Conservation (phyloP, 176 grass and related monocot genomes). For the Cymbopogon citratus region DNA sequence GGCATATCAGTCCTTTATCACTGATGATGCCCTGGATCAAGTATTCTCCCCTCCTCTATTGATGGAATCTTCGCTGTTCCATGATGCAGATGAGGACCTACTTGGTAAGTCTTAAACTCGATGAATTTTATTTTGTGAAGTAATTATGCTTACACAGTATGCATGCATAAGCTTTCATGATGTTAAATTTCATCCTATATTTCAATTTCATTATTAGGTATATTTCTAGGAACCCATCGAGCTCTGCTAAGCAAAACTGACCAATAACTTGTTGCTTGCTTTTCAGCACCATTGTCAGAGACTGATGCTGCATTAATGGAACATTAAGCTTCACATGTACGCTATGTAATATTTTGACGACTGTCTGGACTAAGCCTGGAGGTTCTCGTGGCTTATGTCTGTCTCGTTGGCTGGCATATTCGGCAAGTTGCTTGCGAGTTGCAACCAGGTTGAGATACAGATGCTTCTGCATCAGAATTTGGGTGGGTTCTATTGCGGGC, state of each 20-base stretch:
- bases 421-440: slow-evolving; percentile 15
- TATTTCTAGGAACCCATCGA: background rate
- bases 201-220: background rate
- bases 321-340: slow-evolving; percentile 47
- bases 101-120: slow-evolving; percentile 56
- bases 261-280: slow-evolving; percentile 15
- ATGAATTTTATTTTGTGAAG: background rate
- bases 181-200: background rate
- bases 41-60: slow-evolving; percentile 84
- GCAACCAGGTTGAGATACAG: slow-evolving; percentile 9
- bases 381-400: slow-evolving; percentile 4
- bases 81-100: slow-evolving; percentile 82
- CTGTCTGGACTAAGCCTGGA: background rate
- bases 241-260: slow-evolving; percentile 8
- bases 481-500: background rate
- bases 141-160: slow-evolving; percentile 5
- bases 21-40: slow-evolving; percentile 90
- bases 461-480: background rate
- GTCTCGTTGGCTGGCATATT: background rate
- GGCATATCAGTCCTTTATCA: slow-evolving; percentile 40
- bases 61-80: slow-evolving; percentile 73
- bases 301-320: slow-evolving; percentile 89
- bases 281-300: slow-evolving; percentile 86
- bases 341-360: slow-evolving; percentile 34
- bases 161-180: background rate